phyloP scores from a whole-genome alignment of 2,329 filamentous ascomycete genomes.

The Tricladium varicosporioides region DNA sequence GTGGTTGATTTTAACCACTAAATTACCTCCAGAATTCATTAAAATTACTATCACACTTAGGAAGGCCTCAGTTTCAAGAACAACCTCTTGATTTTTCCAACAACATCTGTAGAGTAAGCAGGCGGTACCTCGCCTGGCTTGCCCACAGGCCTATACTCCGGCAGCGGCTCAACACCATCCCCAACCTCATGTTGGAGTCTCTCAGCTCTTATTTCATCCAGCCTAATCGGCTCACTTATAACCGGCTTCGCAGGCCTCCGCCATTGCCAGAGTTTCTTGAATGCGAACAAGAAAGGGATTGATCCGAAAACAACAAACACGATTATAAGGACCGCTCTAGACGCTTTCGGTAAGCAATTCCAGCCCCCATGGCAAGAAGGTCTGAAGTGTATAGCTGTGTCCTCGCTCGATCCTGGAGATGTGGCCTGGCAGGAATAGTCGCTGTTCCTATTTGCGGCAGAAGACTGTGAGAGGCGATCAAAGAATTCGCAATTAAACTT shows the following conservation, averaged over 20 bases:
- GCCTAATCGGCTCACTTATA: not conserved
- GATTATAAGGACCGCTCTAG: constrained; percentile 3
- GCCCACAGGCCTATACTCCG: constrained; percentile 8
- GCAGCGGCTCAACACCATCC: constrained; percentile 4
- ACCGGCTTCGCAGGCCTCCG: not conserved
- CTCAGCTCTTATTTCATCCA: not conserved
- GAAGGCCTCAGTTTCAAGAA: not conserved
- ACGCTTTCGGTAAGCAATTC: constrained; percentile 3
- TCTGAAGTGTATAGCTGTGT: constrained; percentile 2
- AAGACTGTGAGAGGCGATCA: constrained; percentile 3
- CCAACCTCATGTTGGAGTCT: not conserved
- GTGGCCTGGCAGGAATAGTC: constrained; percentile 10
- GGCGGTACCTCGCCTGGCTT: constrained; percentile 7
- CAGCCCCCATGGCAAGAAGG: not conserved
- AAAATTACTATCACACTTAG: too few species aligned
- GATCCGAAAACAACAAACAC: constrained; percentile 1
- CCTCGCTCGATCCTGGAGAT: not conserved
- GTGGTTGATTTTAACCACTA: too few species aligned
- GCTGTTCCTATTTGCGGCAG: not conserved
- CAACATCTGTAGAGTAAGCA: not conserved
- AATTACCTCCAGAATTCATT: not conserved
- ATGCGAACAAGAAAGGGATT: not conserved
- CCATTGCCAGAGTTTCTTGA: not conserved
- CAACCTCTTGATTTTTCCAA: not conserved
- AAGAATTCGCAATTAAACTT: constrained; percentile 12